phyloP scores from a whole-genome alignment of 768 basidiomycete genomes.

The Chalciporus piperatus region DNA sequence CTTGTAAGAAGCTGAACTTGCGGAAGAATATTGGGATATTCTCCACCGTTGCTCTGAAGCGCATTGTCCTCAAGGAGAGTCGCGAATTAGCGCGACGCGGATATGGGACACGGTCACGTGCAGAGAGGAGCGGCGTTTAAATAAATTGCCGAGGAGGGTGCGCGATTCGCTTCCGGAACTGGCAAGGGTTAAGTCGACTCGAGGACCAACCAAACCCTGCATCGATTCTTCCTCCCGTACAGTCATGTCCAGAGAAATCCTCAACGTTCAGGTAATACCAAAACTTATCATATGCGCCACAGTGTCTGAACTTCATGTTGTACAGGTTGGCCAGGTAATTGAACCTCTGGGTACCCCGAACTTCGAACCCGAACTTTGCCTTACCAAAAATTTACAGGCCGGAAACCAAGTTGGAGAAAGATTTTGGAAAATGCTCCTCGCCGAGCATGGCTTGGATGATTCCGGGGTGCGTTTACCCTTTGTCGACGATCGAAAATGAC shows the following conservation, averaged over 20 bases:
- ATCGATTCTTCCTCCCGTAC: conserved; percentile 15
- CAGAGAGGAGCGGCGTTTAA: conserved; percentile 2
- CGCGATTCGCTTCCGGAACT: conserved; percentile 6
- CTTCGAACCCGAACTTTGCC: conserved; percentile 13
- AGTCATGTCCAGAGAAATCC: conserved; percentile 73
- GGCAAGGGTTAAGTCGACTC: conserved; percentile 9
- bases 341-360: neutral
- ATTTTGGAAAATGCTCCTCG: conserved; percentile 88
- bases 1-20: conserved; percentile 24
- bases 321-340: conserved; percentile 67
- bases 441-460: conserved; percentile 79
- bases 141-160: conserved; percentile 12
- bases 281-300: neutral
- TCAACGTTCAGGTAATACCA: conserved; percentile 68
- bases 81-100: conserved; percentile 11
- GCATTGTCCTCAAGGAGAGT: conserved; percentile 38
- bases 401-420: conserved; percentile 79
- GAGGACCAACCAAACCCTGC: conserved; percentile 3
- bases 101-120: conserved; percentile 26
- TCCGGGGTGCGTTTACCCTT: conserved; percentile 49
- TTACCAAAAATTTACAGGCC: conserved; percentile 42
- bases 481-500: conserved; percentile 16
- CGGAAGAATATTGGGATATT: conserved; percentile 57
- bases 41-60: conserved; percentile 59
- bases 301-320: conserved; percentile 8